Conservation (phyloP, 441 rosid species). For the Pelargonium citronellum region DNA sequence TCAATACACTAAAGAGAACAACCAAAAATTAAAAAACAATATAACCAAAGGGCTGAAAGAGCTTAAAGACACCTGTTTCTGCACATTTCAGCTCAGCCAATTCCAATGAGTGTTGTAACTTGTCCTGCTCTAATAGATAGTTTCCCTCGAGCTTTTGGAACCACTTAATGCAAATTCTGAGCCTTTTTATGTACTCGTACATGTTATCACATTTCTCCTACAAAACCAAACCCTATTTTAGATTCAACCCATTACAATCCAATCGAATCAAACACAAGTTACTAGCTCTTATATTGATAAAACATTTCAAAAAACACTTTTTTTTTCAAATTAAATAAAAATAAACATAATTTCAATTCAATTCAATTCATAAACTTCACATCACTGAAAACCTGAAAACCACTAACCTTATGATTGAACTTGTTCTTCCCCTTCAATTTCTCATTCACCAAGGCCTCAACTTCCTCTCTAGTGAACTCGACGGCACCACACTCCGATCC, state of each 20-base stretch:
- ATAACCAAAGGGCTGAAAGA: conserved; percentile 5
- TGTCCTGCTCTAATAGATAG: conserved; percentile 58
- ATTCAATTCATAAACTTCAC: not conserved
- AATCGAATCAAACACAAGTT: not conserved
- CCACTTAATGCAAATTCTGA: conserved; percentile 65
- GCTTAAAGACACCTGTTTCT: conserved; percentile 41
- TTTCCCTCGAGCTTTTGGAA: conserved; percentile 64
- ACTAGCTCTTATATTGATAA: too few relatives aligned
- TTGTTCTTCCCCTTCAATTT: conserved; percentile 58
- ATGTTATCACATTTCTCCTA: conserved; percentile 70
- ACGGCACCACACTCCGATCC: conserved; percentile 59
- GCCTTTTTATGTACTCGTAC: conserved; percentile 54
- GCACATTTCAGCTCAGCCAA: conserved; percentile 46
- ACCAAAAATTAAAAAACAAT: not conserved
- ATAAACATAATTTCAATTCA: not conserved
- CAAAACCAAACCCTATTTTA: conserved; percentile 15
- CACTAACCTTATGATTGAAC: conserved; percentile 64
- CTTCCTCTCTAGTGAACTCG: conserved; percentile 63
- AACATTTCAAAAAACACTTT: not conserved
- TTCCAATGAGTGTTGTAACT: conserved; percentile 44
- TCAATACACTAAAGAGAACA: not conserved
- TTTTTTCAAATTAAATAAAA: not conserved
- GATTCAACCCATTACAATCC: not conserved
- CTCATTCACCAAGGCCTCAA: conserved; percentile 51
- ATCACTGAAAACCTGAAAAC: conserved; percentile 1